These are phyloP conservation scores for Fonsecaea multimorphosa DNA, from an alignment of 2,329 filamentous ascomycete genomes.

Conservation along the genomic window DNA sequence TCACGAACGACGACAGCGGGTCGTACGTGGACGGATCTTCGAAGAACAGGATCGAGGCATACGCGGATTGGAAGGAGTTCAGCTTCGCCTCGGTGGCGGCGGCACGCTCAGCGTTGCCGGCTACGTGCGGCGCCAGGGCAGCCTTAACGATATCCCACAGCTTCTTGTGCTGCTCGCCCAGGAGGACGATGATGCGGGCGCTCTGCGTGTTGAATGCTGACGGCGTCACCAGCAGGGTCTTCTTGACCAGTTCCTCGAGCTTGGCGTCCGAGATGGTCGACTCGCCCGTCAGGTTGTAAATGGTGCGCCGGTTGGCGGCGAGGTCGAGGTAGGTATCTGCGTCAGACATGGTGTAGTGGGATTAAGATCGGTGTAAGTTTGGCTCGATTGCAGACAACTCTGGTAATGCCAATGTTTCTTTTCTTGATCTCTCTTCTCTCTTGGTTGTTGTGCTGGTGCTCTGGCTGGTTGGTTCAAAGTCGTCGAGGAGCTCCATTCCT, in stretches of 20 bases:
- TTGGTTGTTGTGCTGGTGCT: background rate
- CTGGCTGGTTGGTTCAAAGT: background rate
- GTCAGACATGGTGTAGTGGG: background rate
- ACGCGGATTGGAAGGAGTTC: conserved; percentile 56
- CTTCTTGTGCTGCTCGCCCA: conserved; percentile 81
- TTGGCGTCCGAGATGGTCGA: conserved; percentile 26
- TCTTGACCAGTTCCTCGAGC: conserved; percentile 28
- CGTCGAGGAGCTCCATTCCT: background rate
- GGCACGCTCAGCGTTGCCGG: conserved; percentile 46
- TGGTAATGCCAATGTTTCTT: background rate
- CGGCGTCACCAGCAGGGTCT: conserved; percentile 52
- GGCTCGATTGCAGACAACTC: background rate
- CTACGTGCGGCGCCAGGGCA: conserved; percentile 69
- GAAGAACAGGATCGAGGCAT: conserved; percentile 86
- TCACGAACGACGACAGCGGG: conserved; percentile 59
- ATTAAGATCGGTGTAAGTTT: background rate
- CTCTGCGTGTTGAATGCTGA: conserved; percentile 88
- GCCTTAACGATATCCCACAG: conserved; percentile 70
- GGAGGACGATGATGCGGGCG: conserved; percentile 76
- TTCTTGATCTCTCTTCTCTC: no score
- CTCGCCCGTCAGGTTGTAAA: conserved; percentile 24
- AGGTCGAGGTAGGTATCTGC: conserved; percentile 3
- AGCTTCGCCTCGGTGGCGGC: conserved; percentile 20
- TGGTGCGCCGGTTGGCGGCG: conserved; percentile 22
- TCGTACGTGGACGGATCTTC: conserved; percentile 72